Evolutionary conservation across 192 early-diverging fungal species (phyloP).

Genomic region (Coemansia sp.): DNA sequence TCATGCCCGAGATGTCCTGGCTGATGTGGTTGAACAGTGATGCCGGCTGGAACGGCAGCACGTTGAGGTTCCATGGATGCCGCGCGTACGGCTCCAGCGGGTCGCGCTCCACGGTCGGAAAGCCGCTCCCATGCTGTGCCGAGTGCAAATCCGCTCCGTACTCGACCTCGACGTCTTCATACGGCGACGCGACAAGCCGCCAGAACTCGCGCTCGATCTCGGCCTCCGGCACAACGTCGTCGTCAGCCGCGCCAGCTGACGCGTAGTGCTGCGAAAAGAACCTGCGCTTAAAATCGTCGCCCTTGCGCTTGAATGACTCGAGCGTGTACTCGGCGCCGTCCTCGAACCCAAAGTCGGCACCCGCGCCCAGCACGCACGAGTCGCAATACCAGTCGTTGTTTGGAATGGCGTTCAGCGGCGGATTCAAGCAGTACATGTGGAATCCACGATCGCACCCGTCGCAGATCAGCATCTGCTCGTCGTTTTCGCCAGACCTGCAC

Average conservation of each 20-base stretch:
- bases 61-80: constrained; percentile 86
- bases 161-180: constrained; percentile 88
- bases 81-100: constrained; percentile 64
- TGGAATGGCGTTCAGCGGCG: constrained; percentile 60
- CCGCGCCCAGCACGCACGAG: constrained; percentile 69
- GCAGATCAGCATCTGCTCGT: constrained; percentile 74
- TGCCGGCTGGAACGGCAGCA: constrained; percentile 74
- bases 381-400: constrained; percentile 84
- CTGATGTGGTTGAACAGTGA: constrained; percentile 86
- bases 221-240: constrained; percentile 61
- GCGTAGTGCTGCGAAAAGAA: constrained; percentile 63
- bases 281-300: constrained; percentile 76
- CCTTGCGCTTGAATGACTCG: constrained; percentile 71
- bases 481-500: constrained; percentile 50
- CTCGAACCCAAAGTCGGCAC: constrained; percentile 92
- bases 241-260: constrained; percentile 16
- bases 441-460: constrained; percentile 83
- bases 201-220: constrained; percentile 91
- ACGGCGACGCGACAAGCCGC: constrained; percentile 81
- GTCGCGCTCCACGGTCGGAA: constrained; percentile 68
- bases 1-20: constrained; percentile 95
- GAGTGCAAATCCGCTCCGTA: constrained; percentile 96
- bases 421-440: constrained; percentile 77
- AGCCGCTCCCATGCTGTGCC: constrained; percentile 87
- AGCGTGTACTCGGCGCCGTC: constrained; percentile 80